Evolutionary conservation across 768 basidiomycete genomes (phyloP), one percentile per base, ranked within the genome.

Genomic region (Podaxis rugospora): DNA sequence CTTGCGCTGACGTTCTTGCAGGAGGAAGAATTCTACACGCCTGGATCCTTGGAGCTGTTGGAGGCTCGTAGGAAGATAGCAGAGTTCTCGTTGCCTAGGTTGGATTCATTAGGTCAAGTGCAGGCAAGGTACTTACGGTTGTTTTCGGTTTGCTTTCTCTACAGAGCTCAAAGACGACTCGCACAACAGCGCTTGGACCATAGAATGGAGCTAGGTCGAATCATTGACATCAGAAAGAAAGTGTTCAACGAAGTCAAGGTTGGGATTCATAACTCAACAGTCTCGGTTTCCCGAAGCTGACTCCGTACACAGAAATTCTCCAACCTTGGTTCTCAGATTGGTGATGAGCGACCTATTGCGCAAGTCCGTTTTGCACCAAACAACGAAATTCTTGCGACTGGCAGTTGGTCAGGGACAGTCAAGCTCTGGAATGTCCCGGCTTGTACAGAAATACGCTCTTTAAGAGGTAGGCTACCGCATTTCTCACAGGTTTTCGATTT

Each of bases 321-420:
- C 51, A 96, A 95, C 68, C 84, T 98, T 49, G 97, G 97, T 23
- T 98, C 97, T 0, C 96, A 98, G 80, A 95, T 98, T 66, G 97
- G 95, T 57, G 97, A 98, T 72, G 95, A 97, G 66, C 84, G 97
- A 46, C 95, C 97, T 0, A 85, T 98, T 65, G 90, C 94, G 1
- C 88, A 91, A 76, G 92, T 98, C 28, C 89, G 97, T 40, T 98
- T 98, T 72, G 86, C 96, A 2, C 97, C 97, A 6, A 91, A 98
- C 71, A 90, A 89, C 70, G 75, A 91, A 68, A 81, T 90, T 61
- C 83, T 98, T 51, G 91, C 94, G 3, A 96, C 96, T 1, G 95
- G 91, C 10, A 95, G 93, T 66, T 99, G 97, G 97, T 92, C 95
- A 28, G 97, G 97, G 18, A 87, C 87, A 47, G 87, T 95, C 21